A percentile compares a stretch with the other conserved stretches of the same genome.
Evolutionary conservation across 495 filamentous ascomycete genomes (phyloP).

Genomic region (Cercophora newfieldiana): DNA sequence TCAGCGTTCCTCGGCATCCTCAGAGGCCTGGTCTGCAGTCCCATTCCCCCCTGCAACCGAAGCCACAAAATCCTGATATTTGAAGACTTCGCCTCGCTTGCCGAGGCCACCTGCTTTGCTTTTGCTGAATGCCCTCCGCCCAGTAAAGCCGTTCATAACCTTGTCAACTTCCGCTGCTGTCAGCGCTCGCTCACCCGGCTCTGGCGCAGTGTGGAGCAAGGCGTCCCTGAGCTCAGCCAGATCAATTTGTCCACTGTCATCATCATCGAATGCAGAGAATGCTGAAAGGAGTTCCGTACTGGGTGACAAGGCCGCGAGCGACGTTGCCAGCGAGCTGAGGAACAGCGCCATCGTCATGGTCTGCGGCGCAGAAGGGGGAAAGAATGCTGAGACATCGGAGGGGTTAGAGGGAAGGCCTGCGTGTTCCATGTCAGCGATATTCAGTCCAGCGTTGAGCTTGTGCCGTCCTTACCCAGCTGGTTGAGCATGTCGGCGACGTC

Average conservation of each 20-base stretch:
- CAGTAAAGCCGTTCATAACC: slow-evolving; percentile 80
- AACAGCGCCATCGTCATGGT: slow-evolving; percentile 82
- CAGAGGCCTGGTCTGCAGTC: slow-evolving; percentile 35
- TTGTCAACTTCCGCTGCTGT: slow-evolving; percentile 78
- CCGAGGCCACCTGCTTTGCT: slow-evolving; percentile 45
- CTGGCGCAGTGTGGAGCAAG: slow-evolving; percentile 75
- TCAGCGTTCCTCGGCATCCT: slow-evolving; percentile 32
- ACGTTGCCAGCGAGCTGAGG: slow-evolving; percentile 70
- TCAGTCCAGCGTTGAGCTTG: neutral
- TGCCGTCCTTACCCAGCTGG: slow-evolving; percentile 61
- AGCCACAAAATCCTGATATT: slow-evolving; percentile 75
- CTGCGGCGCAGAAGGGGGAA: slow-evolving; percentile 64
- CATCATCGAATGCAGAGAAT: slow-evolving; percentile 92
- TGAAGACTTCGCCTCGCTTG: slow-evolving; percentile 70
- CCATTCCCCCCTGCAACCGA: slow-evolving; percentile 53
- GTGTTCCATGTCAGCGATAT: neutral
- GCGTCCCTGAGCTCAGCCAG: slow-evolving; percentile 79
- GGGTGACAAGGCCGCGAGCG: slow-evolving; percentile 70
- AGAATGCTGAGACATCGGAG: slow-evolving; percentile 68
- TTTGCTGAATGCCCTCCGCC: slow-evolving; percentile 71
- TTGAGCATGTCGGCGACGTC: slow-evolving; percentile 79
- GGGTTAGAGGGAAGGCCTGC: slow-evolving; percentile 53
- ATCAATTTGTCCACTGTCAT: slow-evolving; percentile 91
- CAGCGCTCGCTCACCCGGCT: slow-evolving; percentile 65
- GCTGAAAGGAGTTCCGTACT: slow-evolving; percentile 78